Percentiles rank a stretch among this genome's conserved stretches.
These are phyloP conservation scores for Claviceps paspali DNA, from an alignment of 2,329 filamentous ascomycete species.

Conservation along the genomic window DNA sequence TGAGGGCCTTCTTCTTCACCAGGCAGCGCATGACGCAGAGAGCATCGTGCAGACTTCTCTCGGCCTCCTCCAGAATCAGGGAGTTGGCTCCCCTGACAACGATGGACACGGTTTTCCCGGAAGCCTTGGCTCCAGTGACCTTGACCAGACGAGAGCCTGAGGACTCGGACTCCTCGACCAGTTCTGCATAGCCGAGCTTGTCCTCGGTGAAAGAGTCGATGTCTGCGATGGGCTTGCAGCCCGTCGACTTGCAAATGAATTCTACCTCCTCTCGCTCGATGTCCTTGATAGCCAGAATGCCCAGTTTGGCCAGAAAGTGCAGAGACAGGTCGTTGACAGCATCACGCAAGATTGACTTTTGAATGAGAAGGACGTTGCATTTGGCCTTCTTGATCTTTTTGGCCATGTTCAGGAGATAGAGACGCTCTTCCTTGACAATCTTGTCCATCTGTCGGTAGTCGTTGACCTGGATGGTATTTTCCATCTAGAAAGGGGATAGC, in stretches of 20 bases:
- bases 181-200: slow-evolving; percentile 84
- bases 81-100: slow-evolving; percentile 89
- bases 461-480: slow-evolving; percentile 98
- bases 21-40: slow-evolving; percentile 94
- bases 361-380: slow-evolving; percentile 95
- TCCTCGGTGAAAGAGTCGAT: slow-evolving; percentile 98
- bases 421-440: slow-evolving; percentile 97
- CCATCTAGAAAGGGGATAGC: slow-evolving; percentile 48
- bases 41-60: slow-evolving; percentile 91
- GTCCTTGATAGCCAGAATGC: slow-evolving; percentile 91
- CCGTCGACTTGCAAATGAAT: slow-evolving; percentile 97
- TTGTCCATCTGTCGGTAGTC: slow-evolving; percentile 99
- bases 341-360: slow-evolving; percentile 95
- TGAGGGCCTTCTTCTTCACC: slow-evolving; percentile 99
- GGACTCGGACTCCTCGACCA: slow-evolving; percentile 82
- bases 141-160: slow-evolving; percentile 88
- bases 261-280: slow-evolving; percentile 98
- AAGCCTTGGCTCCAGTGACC: slow-evolving; percentile 75
- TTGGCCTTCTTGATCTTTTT: slow-evolving; percentile 99
- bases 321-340: slow-evolving; percentile 95
- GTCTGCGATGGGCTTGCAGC: slow-evolving; percentile 97
- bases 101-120: slow-evolving; percentile 82
- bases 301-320: slow-evolving; percentile 93
- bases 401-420: slow-evolving; percentile 95
- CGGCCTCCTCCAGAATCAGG: slow-evolving; percentile 90